Evolutionary conservation across 768 basidiomycete species (phyloP).

Genomic region (Leccinum sublutescens): DNA sequence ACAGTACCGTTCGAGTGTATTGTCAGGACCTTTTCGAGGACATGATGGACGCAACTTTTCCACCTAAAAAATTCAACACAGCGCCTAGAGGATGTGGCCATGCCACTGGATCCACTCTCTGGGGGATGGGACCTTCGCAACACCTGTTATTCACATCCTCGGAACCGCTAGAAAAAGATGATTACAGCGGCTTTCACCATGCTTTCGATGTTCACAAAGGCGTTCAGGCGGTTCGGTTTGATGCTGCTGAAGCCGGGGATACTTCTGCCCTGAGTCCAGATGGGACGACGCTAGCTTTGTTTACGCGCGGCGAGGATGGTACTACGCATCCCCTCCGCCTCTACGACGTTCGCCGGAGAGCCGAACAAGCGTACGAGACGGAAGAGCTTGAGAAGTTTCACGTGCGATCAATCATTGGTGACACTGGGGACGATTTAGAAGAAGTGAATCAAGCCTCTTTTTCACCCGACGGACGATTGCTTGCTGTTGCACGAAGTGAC

Average conservation of each 20-base stretch:
- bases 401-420: slow-evolving; percentile 1
- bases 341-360: slow-evolving; percentile 48
- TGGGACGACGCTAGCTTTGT: slow-evolving; percentile 38
- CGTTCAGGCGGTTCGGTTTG: slow-evolving; percentile 34
- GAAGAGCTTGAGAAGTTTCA: slow-evolving; percentile 38
- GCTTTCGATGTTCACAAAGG: slow-evolving; percentile 43
- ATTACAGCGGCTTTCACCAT: slow-evolving; percentile 44
- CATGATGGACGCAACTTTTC: slow-evolving; percentile 10
- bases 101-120: slow-evolving; percentile 46
- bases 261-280: slow-evolving; percentile 43
- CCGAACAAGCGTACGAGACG: slow-evolving; percentile 25
- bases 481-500: slow-evolving; percentile 60
- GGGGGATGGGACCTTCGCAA: slow-evolving; percentile 46
- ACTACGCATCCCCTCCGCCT: slow-evolving; percentile 41
- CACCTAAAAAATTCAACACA: slow-evolving; percentile 14
- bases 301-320: slow-evolving; percentile 26
- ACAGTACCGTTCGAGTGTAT: slow-evolving; percentile 24
- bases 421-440: slow-evolving; percentile 8
- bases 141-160: slow-evolving; percentile 54
- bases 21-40: slow-evolving; percentile 25
- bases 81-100: slow-evolving; percentile 23
- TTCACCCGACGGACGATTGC: slow-evolving; percentile 59
- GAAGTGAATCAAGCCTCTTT: slow-evolving; percentile 52
- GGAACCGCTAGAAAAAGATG: slow-evolving; percentile 36
- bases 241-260: slow-evolving; percentile 54